phyloP scores from a whole-genome alignment of 208 protist species.

The Acanthamoeba castellanii region DNA sequence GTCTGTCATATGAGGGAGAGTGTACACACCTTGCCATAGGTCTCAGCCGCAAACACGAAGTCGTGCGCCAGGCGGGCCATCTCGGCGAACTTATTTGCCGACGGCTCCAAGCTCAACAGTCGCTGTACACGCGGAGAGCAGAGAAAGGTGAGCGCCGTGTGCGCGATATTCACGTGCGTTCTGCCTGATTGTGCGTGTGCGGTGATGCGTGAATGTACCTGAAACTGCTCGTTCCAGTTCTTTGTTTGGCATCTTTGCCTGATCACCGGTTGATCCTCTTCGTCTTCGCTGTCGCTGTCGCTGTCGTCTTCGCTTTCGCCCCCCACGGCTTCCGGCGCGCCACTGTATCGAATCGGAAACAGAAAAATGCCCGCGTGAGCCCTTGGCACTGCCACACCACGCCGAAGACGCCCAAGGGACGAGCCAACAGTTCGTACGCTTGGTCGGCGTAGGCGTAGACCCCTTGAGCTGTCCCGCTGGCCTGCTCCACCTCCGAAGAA shows the following conservation, averaged over 20 bases:
- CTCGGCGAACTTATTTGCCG: background rate
- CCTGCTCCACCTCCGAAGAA: background rate
- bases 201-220: background rate
- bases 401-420: no score
- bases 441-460: background rate
- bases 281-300: background rate
- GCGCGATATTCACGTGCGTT: background rate
- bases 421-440: no score
- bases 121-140: background rate
- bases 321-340: background rate
- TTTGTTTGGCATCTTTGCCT: background rate
- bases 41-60: constrained; percentile 30
- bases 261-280: background rate
- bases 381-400: background rate
- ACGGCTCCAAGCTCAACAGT: background rate
- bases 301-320: background rate
- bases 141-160: background rate
- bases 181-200: no score
- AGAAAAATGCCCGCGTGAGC: no score
- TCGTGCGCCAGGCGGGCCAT: constrained; percentile 24
- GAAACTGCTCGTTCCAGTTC: constrained; percentile 62
- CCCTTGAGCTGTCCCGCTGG: background rate
- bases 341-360: background rate
- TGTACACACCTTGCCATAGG: background rate
- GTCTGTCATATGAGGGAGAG: background rate